Percentiles rank a stretch among this genome's conserved stretches.
Conservation (phyloP, 441 rosid genomes). For the Erysimum cheiri region DNA sequence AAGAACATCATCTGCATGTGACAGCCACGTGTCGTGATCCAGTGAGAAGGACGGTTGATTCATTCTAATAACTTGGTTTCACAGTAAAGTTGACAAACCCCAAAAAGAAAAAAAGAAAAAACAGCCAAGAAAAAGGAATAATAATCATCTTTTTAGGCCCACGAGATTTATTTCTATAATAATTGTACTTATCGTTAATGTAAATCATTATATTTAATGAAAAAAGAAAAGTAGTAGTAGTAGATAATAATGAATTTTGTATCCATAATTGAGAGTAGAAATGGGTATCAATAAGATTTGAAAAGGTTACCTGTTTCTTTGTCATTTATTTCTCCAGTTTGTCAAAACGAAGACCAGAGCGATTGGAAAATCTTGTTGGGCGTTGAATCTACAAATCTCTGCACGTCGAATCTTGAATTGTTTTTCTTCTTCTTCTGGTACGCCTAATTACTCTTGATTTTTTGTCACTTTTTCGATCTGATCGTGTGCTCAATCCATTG, state of each 20-base stretch:
- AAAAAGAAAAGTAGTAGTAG: neutral
- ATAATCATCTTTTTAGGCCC: neutral
- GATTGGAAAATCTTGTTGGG: conserved; percentile 18
- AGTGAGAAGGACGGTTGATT: conserved; percentile 32
- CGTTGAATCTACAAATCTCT: conserved; percentile 12
- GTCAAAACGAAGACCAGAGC: conserved; percentile 37
- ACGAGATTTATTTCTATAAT: too few species aligned
- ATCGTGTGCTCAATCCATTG: conserved; percentile 16
- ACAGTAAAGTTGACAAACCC: conserved; percentile 19
- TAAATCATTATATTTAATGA: too few species aligned
- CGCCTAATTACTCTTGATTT: neutral
- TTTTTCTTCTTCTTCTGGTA: conserved; percentile 10
- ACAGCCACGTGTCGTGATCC: conserved; percentile 43
- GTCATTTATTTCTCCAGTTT: conserved; percentile 22
- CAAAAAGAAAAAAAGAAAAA: neutral
- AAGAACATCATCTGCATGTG: conserved; percentile 44
- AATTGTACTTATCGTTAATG: too few species aligned
- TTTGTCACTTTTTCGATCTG: conserved; percentile 25
- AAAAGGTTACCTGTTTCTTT: conserved; percentile 10
- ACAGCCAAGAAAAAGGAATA: conserved; percentile 7
- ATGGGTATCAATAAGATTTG: conserved; percentile 9
- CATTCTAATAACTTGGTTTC: conserved; percentile 21
- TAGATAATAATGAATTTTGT: neutral
- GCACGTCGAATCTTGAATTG: neutral
- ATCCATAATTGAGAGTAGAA: neutral